phyloP scores from a whole-genome alignment of 768 basidiomycete genomes.

The Pleurotus tuber-regium region DNA sequence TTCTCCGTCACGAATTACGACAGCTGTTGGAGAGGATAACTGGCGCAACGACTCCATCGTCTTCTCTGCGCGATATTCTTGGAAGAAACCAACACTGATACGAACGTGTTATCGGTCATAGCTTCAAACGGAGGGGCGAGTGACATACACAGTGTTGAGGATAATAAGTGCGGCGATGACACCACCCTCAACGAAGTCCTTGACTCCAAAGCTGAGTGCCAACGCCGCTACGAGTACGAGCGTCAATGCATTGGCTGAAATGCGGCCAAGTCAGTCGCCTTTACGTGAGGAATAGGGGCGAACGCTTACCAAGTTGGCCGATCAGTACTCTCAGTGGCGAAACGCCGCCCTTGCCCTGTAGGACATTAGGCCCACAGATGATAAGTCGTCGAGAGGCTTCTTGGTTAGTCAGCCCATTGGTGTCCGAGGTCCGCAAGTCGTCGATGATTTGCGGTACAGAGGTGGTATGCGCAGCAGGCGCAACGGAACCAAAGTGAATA shows the following conservation, averaged over 20 bases:
- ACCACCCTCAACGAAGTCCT: conserved; percentile 8
- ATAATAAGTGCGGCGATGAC: conserved; percentile 19
- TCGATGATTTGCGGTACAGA: conserved; percentile 25
- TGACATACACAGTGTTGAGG: conserved; percentile 36
- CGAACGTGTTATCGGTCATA: background rate
- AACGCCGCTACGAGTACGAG: conserved; percentile 21
- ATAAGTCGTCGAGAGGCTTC: conserved; percentile 31
- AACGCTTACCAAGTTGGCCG: conserved; percentile 30
- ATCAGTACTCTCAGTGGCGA: conserved; percentile 32
- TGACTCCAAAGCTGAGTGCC: conserved; percentile 10
- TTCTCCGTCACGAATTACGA: conserved; percentile 41
- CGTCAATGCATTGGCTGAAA: conserved; percentile 38
- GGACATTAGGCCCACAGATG: conserved; percentile 30
- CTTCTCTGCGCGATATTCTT: conserved; percentile 47
- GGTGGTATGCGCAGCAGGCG: conserved; percentile 30
- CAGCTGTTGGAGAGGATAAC: conserved; percentile 45
- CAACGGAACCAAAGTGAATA: conserved; percentile 27
- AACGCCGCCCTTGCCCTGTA: conserved; percentile 31
- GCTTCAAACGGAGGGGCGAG: background rate
- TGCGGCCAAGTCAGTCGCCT: background rate
- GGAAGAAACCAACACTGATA: conserved; percentile 40
- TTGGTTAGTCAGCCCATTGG: conserved; percentile 33
- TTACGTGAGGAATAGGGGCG: background rate
- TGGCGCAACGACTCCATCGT: conserved; percentile 49
- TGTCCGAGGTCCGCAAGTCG: conserved; percentile 30